A percentile compares a stretch with the other conserved stretches of the same genome.
These are phyloP conservation scores for Pythium dissotocum DNA, from an alignment of 352 stramenopile genomes.

Conservation along the genomic window DNA sequence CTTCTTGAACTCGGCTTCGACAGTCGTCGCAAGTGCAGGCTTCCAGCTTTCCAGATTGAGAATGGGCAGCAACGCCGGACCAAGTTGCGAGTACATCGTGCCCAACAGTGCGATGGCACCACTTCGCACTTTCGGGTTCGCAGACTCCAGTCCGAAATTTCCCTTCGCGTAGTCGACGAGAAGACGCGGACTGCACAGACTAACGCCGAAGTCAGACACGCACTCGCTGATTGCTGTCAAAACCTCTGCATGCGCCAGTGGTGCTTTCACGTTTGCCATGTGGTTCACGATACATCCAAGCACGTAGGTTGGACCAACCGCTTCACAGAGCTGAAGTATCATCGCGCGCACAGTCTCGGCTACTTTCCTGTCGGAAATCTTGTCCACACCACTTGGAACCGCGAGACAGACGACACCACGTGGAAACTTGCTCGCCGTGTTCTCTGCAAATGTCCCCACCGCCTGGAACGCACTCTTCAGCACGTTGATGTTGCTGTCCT, in stretches of 20 bases:
- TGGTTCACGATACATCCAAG: slow-evolving; percentile 74
- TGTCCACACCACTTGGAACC: slow-evolving; percentile 70
- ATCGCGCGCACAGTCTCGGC: slow-evolving; percentile 68
- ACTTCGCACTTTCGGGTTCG: slow-evolving; percentile 77
- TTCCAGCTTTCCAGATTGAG: slow-evolving; percentile 86
- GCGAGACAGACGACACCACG: slow-evolving; percentile 74
- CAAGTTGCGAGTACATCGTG: slow-evolving; percentile 85
- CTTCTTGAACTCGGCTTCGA: slow-evolving; percentile 84
- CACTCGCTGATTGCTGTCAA: slow-evolving; percentile 66
- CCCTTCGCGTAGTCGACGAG: slow-evolving; percentile 83
- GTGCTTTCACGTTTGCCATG: slow-evolving; percentile 80
- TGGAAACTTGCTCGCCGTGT: slow-evolving; percentile 58
- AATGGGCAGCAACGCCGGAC: slow-evolving; percentile 75
- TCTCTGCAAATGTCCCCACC: slow-evolving; percentile 69
- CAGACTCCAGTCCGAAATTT: slow-evolving; percentile 65
- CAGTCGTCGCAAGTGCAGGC: slow-evolving; percentile 67
- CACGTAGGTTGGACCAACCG: slow-evolving; percentile 70
- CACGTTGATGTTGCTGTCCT: slow-evolving; percentile 90
- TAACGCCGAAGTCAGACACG: slow-evolving; percentile 76
- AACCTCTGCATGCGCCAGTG: slow-evolving; percentile 71
- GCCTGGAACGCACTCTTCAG: slow-evolving; percentile 85
- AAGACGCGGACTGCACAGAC: slow-evolving; percentile 63
- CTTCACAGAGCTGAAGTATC: slow-evolving; percentile 79
- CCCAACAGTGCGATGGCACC: slow-evolving; percentile 66
- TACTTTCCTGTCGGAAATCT: slow-evolving; percentile 82